Percentiles rank a stretch among this genome's conserved stretches.
Conservation (phyloP, 257 asterid species). For the Jacaranda copaia region DNA sequence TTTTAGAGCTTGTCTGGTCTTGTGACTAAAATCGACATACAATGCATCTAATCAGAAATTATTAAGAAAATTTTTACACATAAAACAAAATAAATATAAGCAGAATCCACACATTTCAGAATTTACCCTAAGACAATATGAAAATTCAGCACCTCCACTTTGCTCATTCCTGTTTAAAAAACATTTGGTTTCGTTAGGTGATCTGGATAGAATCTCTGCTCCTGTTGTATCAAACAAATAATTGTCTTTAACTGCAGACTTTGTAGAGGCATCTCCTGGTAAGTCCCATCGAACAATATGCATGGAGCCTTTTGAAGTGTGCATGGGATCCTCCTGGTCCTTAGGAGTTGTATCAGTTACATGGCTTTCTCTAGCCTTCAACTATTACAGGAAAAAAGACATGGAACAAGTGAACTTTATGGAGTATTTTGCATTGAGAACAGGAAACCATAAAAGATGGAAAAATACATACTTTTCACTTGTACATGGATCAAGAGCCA, state of each 20-base stretch:
- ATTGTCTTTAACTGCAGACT: slow-evolving; percentile 34
- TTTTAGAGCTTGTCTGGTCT: slow-evolving; percentile 43
- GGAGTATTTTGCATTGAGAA: slow-evolving; percentile 31
- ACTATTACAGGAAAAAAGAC: slow-evolving; percentile 29
- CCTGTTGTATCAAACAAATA: slow-evolving; percentile 43
- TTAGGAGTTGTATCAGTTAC: slow-evolving; percentile 44
- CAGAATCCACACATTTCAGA: slow-evolving; percentile 16
- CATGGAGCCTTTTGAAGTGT: slow-evolving; percentile 33
- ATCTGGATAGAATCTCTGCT: slow-evolving; percentile 41
- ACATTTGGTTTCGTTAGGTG: slow-evolving; percentile 39
- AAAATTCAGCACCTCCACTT: slow-evolving; percentile 33
- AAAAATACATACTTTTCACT: background rate
- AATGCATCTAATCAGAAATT: slow-evolving; percentile 34
- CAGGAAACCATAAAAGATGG: slow-evolving; percentile 15
- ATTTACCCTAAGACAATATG: slow-evolving; percentile 44
- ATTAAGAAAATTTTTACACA: slow-evolving; percentile 10
- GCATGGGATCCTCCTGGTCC: slow-evolving; percentile 35
- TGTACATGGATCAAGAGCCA: slow-evolving; percentile 18
- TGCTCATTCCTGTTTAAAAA: slow-evolving; percentile 36
- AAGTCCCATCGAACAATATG: slow-evolving; percentile 37
- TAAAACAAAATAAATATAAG: slow-evolving; percentile 5
- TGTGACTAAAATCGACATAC: slow-evolving; percentile 42
- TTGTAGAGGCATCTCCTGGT: slow-evolving; percentile 30
- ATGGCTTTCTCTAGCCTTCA: slow-evolving; percentile 45
- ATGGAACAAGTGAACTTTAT: slow-evolving; percentile 29